Conservation (phyloP, 2,329 filamentous ascomycete species). For the Aschersonia sp. region DNA sequence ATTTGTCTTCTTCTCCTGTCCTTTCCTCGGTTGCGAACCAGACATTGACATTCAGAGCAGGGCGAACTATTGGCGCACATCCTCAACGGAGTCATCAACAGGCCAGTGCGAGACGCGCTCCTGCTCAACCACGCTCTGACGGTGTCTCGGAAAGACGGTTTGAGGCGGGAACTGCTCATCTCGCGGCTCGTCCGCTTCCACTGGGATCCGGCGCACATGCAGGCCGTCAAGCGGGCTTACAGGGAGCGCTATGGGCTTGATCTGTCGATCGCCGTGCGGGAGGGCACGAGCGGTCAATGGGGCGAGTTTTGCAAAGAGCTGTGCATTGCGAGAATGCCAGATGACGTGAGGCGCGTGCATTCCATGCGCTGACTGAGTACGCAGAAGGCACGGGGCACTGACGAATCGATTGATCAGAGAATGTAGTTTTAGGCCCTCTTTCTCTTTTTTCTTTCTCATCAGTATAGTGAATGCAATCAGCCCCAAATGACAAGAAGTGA, state of each 20-base stretch:
- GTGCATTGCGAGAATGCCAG: constrained; percentile 45
- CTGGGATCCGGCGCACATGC: constrained; percentile 78
- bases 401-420: too few relatives aligned
- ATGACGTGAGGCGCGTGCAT: constrained; percentile 39
- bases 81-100: constrained; percentile 92
- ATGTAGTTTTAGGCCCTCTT: too few relatives aligned
- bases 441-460: not conserved
- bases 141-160: constrained; percentile 51
- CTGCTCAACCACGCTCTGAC: constrained; percentile 82
- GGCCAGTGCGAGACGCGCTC: constrained; percentile 80
- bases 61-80: constrained; percentile 91
- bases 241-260: constrained; percentile 59
- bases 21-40: not conserved
- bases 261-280: constrained; percentile 63
- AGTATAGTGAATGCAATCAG: too few relatives aligned
- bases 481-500: not conserved
- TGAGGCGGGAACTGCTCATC: constrained; percentile 76
- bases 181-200: constrained; percentile 78
- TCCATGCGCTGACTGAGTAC: not conserved
- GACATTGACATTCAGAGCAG: constrained; percentile 26
- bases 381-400: too few relatives aligned
- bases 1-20: not conserved
- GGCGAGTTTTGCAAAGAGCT: constrained; percentile 61
- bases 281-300: constrained; percentile 64
- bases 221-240: constrained; percentile 67